phyloP scores from a whole-genome alignment of 306 rosid species.

The Pyrus pyrifolia region DNA sequence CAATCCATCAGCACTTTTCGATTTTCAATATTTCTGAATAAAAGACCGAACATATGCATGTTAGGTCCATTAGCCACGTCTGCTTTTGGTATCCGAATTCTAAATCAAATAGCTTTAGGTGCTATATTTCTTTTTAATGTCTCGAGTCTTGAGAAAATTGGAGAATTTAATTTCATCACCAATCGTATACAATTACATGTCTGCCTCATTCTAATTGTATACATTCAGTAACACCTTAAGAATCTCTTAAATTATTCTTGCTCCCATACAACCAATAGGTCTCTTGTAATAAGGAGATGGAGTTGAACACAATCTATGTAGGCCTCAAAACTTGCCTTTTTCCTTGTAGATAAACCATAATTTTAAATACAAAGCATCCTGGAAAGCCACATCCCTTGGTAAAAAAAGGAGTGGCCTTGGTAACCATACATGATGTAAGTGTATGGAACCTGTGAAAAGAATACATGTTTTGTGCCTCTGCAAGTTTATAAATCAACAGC shows the following conservation, averaged over 20 bases:
- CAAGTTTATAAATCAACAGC: conserved; percentile 50
- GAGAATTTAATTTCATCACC: too few relatives aligned
- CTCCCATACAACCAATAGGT: neutral
- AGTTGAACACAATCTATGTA: neutral
- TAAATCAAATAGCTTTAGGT: neutral
- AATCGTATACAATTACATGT: too few relatives aligned
- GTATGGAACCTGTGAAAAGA: conserved; percentile 41
- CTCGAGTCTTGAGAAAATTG: fast-evolving
- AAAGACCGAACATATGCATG: neutral
- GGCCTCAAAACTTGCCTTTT: conserved; percentile 9
- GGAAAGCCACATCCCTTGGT: neutral
- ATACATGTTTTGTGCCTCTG: conserved; percentile 24
- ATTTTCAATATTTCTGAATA: neutral
- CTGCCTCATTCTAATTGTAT: too few relatives aligned
- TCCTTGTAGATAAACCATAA: neutral
- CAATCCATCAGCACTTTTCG: conserved; percentile 2
- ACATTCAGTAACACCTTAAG: too few relatives aligned
- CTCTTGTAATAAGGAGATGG: neutral
- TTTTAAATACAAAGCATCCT: neutral
- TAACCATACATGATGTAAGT: conserved; percentile 21
- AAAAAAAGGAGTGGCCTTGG: conserved; percentile 10
- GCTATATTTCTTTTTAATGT: too few relatives aligned
- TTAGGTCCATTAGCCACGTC: neutral
- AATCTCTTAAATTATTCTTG: too few relatives aligned
- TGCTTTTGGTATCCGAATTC: too few relatives aligned